Conservation (phyloP, 2,329 filamentous ascomycete species). For the Cladosporium austrohemisphaericum region DNA sequence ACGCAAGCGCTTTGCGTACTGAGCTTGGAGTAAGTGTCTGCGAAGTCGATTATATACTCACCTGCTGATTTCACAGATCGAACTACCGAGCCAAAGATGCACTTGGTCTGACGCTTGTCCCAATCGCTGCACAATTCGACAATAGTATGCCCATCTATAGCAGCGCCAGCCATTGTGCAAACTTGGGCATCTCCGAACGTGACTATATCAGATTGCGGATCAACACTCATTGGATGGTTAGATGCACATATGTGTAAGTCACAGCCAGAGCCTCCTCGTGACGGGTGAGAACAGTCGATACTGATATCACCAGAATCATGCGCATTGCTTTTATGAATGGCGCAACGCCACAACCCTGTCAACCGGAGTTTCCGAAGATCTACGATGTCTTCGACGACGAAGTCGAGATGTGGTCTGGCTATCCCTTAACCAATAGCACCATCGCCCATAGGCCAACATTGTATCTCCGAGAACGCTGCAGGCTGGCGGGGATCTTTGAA, state of each 20-base stretch:
- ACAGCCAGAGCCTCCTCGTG: background rate
- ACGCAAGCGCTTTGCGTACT: slow-evolving; percentile 18
- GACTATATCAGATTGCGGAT: slow-evolving; percentile 13
- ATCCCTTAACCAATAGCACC: slow-evolving; percentile 3
- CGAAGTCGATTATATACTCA: background rate
- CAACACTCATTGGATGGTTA: slow-evolving; percentile 15
- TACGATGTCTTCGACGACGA: background rate
- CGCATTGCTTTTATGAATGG: slow-evolving; percentile 2
- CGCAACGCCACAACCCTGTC: background rate
- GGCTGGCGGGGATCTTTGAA: slow-evolving; percentile 10
- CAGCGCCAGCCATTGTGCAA: background rate
- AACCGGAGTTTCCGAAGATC: background rate
- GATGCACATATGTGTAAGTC: slow-evolving; percentile 13
- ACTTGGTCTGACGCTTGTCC: slow-evolving; percentile 12
- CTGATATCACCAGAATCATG: background rate
- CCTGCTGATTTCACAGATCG: slow-evolving; percentile 1
- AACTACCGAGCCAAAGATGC: slow-evolving; percentile 18
- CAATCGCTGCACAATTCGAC: slow-evolving; percentile 9
- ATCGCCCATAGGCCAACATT: slow-evolving; percentile 13
- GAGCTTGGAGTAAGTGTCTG: slow-evolving; percentile 13
- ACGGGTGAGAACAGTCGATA: too few relatives aligned
- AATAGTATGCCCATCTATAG: slow-evolving; percentile 4
- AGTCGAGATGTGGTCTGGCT: background rate
- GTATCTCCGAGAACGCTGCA: slow-evolving; percentile 15
- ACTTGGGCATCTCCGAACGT: background rate